These are phyloP conservation scores for Kluyveromyces dobzhanskii DNA, from an alignment of 805 yeast genomes.

Conservation along the genomic window DNA sequence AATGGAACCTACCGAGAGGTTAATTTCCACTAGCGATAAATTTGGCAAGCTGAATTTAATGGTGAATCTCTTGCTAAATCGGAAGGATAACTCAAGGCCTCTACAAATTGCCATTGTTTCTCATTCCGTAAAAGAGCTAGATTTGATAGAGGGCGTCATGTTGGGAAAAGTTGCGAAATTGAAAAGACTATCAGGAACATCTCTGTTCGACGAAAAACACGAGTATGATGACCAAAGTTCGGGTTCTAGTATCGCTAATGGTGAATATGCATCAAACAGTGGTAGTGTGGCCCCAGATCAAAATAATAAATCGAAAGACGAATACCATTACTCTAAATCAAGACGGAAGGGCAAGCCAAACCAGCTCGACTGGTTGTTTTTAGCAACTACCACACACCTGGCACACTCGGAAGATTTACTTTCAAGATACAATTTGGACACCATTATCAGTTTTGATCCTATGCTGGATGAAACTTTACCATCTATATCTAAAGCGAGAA, in stretches of 20 bases:
- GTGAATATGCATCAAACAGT: background rate
- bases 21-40: slow-evolving; percentile 51
- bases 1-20: slow-evolving; percentile 53
- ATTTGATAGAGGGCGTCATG: slow-evolving; percentile 67
- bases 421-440: slow-evolving; percentile 32
- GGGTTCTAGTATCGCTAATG: slow-evolving; percentile 2
- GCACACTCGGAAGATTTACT: slow-evolving; percentile 26
- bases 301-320: slow-evolving; percentile 20
- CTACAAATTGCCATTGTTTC: slow-evolving; percentile 41
- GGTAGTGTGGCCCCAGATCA: slow-evolving; percentile 7
- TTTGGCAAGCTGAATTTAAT: slow-evolving; percentile 41
- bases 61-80: slow-evolving; percentile 16
- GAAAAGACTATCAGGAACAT: slow-evolving; percentile 58
- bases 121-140: slow-evolving; percentile 58
- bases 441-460: slow-evolving; percentile 44
- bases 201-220: slow-evolving; percentile 37
- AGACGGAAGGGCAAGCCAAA: slow-evolving; percentile 12
- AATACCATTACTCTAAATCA: slow-evolving; percentile 19
- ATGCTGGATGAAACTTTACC: slow-evolving; percentile 26
- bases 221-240: slow-evolving; percentile 7
- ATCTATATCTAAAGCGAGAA: slow-evolving; percentile 23
- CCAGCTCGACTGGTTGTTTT: slow-evolving; percentile 31
- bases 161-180: slow-evolving; percentile 64
- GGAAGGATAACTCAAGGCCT: slow-evolving; percentile 7
- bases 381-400: slow-evolving; percentile 40